Evolutionary conservation across 208 protist species (phyloP), one percentile per base, ranked within the genome.

Genomic region (Porcisia deanei): DNA sequence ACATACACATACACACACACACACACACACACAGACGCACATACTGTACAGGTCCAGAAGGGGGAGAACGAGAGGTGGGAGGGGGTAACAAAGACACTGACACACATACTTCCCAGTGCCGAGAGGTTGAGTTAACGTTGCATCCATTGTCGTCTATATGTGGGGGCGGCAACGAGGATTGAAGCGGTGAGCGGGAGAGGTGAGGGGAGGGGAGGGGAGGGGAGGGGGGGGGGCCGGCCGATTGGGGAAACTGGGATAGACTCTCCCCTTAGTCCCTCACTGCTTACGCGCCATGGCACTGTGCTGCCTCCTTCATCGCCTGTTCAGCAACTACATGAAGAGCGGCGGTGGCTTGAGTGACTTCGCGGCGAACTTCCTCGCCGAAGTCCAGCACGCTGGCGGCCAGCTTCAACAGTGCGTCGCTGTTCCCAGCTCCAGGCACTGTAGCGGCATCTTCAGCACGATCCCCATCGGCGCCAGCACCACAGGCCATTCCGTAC

Each of bases 351-450:
- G 89, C 88, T 37, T 82, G 71, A 20, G 80, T 64, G 20, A 95
- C 82, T 75, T 93, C 88, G 34, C 74, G 67, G 45, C 85, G 85
- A 20, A 95, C 81, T 63, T 93, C 90, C 37, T 88, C 80, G 16
- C 87, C 85, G 80, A 92, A 97, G 75, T 92, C 92, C 18, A 94
- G 70, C n/a, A 91, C 80, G 34, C 87, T 91, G 20, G 90, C 89
- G 55, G 88, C 88, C 53, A 97, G 77, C 65, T 89, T 81, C 54
- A 85, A 76, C 49, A 95, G 60, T 1, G 84, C 79, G 47, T 80
- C 67, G 3, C 58, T 73, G 41, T 45, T 47, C 55, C 77, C 49
- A 9, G 66, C 58, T 1, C 20, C 41, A 2, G 71, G 47, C 1
- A 9, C 45, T 1, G 53, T 2, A 7, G 52, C 39, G 39, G 72